Conservation (phyloP, 1,284 basidiomycete species). For the Tilletia horrida region DNA sequence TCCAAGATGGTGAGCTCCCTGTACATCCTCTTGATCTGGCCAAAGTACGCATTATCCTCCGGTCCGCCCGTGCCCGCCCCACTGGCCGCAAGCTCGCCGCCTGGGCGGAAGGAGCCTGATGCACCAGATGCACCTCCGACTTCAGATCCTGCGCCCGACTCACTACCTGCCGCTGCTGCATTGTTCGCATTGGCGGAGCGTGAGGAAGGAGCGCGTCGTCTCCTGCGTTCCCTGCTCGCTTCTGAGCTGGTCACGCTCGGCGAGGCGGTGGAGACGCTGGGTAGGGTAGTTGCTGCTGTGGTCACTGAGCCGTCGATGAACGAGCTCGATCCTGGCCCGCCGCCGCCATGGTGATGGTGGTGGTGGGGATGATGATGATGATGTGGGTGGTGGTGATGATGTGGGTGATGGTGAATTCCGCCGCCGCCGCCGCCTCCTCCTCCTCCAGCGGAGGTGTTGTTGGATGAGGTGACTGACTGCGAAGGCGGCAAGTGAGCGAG, state of each 20-base stretch:
- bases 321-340: background rate
- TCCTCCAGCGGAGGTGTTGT: slow-evolving; percentile 4
- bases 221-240: slow-evolving; percentile 13
- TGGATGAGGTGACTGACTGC: slow-evolving; percentile 18
- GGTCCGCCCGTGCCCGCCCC: background rate
- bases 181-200: slow-evolving; percentile 3
- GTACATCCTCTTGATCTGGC: slow-evolving; percentile 76
- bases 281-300: too few relatives aligned
- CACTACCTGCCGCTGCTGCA: slow-evolving; percentile 1
- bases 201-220: background rate
- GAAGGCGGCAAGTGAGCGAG: background rate
- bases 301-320: background rate
- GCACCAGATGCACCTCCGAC: background rate
- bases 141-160: slow-evolving; percentile 6
- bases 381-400: background rate
- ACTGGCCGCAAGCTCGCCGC: background rate
- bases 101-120: slow-evolving; percentile 1
- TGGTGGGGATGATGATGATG: background rate
- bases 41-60: slow-evolving; percentile 65
- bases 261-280: background rate
- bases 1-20: slow-evolving; percentile 71
- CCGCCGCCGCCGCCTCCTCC: slow-evolving; percentile 5
- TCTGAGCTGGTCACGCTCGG: slow-evolving; percentile 16
- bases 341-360: too few relatives aligned
- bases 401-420: background rate